Evolutionary conservation across 306 rosid species (phyloP).

Genomic region (Pachyrhizus erosus): DNA sequence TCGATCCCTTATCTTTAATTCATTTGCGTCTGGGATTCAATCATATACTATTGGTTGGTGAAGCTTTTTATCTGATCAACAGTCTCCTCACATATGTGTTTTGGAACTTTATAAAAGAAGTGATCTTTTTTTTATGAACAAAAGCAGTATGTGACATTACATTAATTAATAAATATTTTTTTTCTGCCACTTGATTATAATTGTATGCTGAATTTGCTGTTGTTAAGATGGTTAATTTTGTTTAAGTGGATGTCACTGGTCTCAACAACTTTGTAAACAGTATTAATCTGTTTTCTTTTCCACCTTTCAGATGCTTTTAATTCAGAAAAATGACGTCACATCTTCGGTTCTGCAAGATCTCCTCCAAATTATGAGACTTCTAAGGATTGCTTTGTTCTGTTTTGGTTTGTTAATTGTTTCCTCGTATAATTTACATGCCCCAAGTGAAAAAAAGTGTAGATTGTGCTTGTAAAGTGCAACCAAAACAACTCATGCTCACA

Average conservation of each 20-base stretch:
- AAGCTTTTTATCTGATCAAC: slow-evolving; percentile 45
- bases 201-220: slow-evolving; percentile 22
- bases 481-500: neutral
- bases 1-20: neutral
- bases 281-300: slow-evolving; percentile 19
- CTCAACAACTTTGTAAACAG: slow-evolving; percentile 17
- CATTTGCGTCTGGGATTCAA: slow-evolving; percentile 39
- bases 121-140: slow-evolving; percentile 30
- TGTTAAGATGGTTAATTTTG: slow-evolving; percentile 27
- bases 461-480: neutral
- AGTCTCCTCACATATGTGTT: slow-evolving; percentile 20
- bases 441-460: neutral
- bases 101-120: slow-evolving; percentile 39
- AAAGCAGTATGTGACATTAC: slow-evolving; percentile 40
- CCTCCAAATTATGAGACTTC: neutral
- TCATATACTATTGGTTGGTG: slow-evolving; percentile 17
- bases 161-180: neutral
- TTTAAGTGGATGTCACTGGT: slow-evolving; percentile 45
- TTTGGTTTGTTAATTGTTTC: neutral
- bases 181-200: slow-evolving; percentile 35
- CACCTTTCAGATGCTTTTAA: slow-evolving; percentile 36
- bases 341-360: neutral
- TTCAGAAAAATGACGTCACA: slow-evolving; percentile 33
- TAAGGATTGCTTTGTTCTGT: neutral
- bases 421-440: slow-evolving; percentile 6